phyloP scores from a whole-genome alignment of 148 eudicot species.

The Pharnaceum exiguum region DNA sequence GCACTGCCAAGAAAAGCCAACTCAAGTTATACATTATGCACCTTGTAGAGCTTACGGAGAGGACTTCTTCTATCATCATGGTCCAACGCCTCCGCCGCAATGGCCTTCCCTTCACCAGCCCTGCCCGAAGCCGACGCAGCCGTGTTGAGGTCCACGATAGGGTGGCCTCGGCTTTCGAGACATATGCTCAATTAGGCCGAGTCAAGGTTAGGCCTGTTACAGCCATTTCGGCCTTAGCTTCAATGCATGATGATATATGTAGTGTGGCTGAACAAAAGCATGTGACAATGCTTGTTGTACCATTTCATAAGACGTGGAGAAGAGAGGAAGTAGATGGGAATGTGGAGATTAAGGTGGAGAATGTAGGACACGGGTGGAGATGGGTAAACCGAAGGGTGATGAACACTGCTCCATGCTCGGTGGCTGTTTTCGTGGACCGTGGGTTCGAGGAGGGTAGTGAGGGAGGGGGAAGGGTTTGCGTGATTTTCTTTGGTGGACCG shows the following conservation, averaged over 20 bases:
- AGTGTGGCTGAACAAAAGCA: constrained; percentile 44
- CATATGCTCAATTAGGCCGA: constrained; percentile 52
- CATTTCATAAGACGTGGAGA: constrained; percentile 66
- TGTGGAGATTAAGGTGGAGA: constrained; percentile 42
- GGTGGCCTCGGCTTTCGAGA: constrained; percentile 47
- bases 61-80: constrained; percentile 50
- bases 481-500: constrained; percentile 62
- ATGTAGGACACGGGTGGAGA: constrained; percentile 43
- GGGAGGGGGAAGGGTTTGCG: constrained; percentile 21
- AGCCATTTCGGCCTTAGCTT: constrained; percentile 41
- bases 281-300: constrained; percentile 51
- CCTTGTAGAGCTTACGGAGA: constrained; percentile 49
- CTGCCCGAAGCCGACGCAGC: constrained; percentile 3
- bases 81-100: constrained; percentile 52
- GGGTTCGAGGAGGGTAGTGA: constrained; percentile 39
- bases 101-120: constrained; percentile 39
- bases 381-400: constrained; percentile 52
- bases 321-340: constrained; percentile 5
- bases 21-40: constrained; percentile 55
- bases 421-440: constrained; percentile 60
- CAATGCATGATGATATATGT: constrained; percentile 66
- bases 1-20: constrained; percentile 16
- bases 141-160: constrained; percentile 28
- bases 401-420: constrained; percentile 59
- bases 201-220: constrained; percentile 54